These are phyloP conservation scores for Litsea cubeba DNA, from an alignment of 164 flowering plant genomes.

Conservation along the genomic window DNA sequence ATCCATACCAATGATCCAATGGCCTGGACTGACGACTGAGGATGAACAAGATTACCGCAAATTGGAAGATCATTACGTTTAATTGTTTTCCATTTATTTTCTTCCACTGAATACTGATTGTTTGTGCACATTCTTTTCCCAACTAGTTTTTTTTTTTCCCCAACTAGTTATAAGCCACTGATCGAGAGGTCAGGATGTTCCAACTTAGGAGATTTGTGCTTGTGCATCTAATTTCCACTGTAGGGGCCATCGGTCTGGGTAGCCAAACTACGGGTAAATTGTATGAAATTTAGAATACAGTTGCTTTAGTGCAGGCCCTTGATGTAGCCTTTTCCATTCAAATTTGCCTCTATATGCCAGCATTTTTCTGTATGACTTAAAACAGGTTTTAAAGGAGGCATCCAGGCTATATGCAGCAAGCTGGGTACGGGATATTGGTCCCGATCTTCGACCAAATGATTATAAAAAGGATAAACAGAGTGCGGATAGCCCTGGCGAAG, in stretches of 20 bases:
- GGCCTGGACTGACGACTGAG: background rate
- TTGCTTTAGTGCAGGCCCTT: background rate
- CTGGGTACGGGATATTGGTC: slow-evolving; percentile 95
- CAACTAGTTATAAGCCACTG: background rate
- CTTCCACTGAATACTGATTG: background rate
- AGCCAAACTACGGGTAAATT: background rate
- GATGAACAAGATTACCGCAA: background rate
- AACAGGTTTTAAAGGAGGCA: slow-evolving; percentile 72
- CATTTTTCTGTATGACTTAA: background rate
- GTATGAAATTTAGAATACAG: too few relatives aligned
- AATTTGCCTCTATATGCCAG: background rate
- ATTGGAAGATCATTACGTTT: background rate
- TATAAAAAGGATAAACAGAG: slow-evolving; percentile 37
- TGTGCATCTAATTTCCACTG: background rate
- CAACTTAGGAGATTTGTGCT: background rate
- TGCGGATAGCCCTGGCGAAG: slow-evolving; percentile 24
- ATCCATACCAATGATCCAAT: too few relatives aligned
- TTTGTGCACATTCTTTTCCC: background rate
- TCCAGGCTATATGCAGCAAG: slow-evolving; percentile 81
- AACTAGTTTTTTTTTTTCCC: background rate
- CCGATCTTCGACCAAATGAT: slow-evolving; percentile 75
- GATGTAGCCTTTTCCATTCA: background rate
- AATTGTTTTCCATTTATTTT: background rate
- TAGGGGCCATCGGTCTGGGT: background rate
- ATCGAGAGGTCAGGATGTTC: background rate